These are phyloP conservation scores for Bocquillonia castaneifolia DNA, from an alignment of 441 rosid species.

Conservation along the genomic window DNA sequence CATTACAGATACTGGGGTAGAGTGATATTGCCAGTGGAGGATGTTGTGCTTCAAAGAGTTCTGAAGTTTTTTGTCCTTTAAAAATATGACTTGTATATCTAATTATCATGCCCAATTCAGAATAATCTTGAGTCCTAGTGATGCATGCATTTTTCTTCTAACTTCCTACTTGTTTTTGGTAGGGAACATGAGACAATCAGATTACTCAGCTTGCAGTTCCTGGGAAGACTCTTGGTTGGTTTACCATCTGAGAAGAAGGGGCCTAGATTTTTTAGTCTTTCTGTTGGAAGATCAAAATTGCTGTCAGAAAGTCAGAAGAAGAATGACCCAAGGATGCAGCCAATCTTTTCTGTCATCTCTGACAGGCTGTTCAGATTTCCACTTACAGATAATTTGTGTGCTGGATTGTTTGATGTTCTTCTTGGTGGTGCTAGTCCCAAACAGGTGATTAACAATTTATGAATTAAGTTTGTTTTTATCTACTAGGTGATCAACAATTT, in stretches of 20 bases:
- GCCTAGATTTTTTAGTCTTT: conserved; percentile 71
- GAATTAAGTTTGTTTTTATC: conserved; percentile 7
- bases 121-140: conserved; percentile 4
- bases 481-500: no score
- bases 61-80: neutral
- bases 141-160: conserved; percentile 1
- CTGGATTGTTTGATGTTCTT: conserved; percentile 93
- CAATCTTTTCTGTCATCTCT: conserved; percentile 66
- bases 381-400: conserved; percentile 81
- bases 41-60: neutral
- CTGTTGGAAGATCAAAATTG: conserved; percentile 72
- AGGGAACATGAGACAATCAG: conserved; percentile 95
- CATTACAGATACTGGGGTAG: neutral
- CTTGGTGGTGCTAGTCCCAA: conserved; percentile 99
- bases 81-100: neutral
- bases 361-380: conserved; percentile 83
- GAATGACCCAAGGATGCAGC: conserved; percentile 55
- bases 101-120: neutral
- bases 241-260: conserved; percentile 89
- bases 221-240: conserved; percentile 90
- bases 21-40: neutral
- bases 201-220: conserved; percentile 89
- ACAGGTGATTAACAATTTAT: conserved; percentile 57
- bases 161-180: conserved; percentile 24
- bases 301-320: conserved; percentile 62